These are phyloP conservation scores for Phytophthora palmivora DNA, from an alignment of 352 stramenopile species.

Conservation along the genomic window DNA sequence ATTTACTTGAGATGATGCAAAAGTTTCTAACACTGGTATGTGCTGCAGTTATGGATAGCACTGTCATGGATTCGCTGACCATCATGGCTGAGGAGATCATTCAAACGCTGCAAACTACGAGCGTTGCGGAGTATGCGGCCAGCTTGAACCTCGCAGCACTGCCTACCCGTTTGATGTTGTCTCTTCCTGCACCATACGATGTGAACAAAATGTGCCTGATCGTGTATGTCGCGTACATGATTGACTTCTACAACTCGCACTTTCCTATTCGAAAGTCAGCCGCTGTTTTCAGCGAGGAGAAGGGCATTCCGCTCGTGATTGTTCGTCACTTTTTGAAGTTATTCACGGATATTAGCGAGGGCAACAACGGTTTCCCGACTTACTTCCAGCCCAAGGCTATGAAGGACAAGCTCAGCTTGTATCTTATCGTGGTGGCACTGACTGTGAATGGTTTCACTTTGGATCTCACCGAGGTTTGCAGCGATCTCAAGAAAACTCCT, in stretches of 20 bases:
- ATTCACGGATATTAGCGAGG: slow-evolving; percentile 74
- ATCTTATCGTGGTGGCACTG: slow-evolving; percentile 78
- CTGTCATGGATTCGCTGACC: slow-evolving; percentile 78
- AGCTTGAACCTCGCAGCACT: slow-evolving; percentile 56
- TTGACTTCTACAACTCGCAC: slow-evolving; percentile 67
- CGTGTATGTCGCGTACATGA: slow-evolving; percentile 77
- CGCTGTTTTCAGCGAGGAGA: slow-evolving; percentile 76
- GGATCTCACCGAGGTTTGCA: slow-evolving; percentile 71
- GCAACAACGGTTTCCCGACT: slow-evolving; percentile 57
- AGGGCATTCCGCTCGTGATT: slow-evolving; percentile 76
- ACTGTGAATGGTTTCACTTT: slow-evolving; percentile 80
- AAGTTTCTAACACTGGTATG: slow-evolving; percentile 8
- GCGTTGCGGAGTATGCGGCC: slow-evolving; percentile 59
- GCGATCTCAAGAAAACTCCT: slow-evolving; percentile 71
- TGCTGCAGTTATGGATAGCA: slow-evolving; percentile 61
- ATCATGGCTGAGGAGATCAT: slow-evolving; percentile 83
- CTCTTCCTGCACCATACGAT: slow-evolving; percentile 73
- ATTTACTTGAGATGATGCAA: slow-evolving; percentile 5
- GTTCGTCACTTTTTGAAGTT: slow-evolving; percentile 71
- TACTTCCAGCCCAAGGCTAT: slow-evolving; percentile 80
- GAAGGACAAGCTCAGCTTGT: slow-evolving; percentile 85
- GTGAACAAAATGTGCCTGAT: slow-evolving; percentile 72
- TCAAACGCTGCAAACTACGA: slow-evolving; percentile 60
- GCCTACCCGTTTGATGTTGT: slow-evolving; percentile 71
- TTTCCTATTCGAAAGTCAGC: slow-evolving; percentile 75